phyloP scores from a whole-genome alignment of 768 basidiomycete species.

The Russula compacta region DNA sequence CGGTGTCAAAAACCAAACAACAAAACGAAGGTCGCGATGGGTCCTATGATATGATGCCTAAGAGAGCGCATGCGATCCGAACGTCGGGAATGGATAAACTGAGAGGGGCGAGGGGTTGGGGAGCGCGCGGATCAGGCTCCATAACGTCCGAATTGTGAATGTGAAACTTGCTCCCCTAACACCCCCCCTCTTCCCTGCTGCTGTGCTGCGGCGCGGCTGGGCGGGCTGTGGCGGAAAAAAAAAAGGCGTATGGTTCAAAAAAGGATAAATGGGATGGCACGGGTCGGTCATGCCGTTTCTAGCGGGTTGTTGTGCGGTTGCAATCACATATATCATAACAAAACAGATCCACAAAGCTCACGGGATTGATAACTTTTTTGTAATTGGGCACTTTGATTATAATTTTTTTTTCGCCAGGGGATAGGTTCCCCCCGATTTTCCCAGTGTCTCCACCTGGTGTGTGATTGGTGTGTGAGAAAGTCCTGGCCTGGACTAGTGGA shows the following conservation, averaged over 20 bases:
- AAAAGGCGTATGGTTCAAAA: neutral
- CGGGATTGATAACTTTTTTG: neutral
- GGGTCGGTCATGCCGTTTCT: neutral
- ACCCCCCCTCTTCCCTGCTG: neutral
- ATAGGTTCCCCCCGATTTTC: neutral
- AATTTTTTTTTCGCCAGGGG: neutral
- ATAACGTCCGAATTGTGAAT: slow-evolving; percentile 1
- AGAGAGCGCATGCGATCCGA: neutral
- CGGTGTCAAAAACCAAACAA: too few species aligned
- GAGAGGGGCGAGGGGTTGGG: neutral
- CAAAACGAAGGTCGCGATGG: neutral
- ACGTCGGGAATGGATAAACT: slow-evolving; percentile 1
- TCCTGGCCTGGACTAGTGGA: slow-evolving; percentile 2
- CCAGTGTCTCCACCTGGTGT: neutral
- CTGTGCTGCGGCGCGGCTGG: slow-evolving; percentile 5
- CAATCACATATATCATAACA: neutral
- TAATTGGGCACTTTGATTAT: neutral
- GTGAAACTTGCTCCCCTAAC: neutral
- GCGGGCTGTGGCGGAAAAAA: neutral
- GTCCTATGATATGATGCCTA: neutral
- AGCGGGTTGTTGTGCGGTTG: neutral
- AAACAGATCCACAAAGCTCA: neutral
- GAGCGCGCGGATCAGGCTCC: slow-evolving; percentile 4
- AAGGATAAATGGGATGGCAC: slow-evolving; percentile 9
- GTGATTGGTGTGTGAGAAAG: slow-evolving; percentile 5